Base-by-base conservation (phyloP, 2,329 filamentous ascomycete species). In the Graphilbum ipis-grandicollis region DNA sequence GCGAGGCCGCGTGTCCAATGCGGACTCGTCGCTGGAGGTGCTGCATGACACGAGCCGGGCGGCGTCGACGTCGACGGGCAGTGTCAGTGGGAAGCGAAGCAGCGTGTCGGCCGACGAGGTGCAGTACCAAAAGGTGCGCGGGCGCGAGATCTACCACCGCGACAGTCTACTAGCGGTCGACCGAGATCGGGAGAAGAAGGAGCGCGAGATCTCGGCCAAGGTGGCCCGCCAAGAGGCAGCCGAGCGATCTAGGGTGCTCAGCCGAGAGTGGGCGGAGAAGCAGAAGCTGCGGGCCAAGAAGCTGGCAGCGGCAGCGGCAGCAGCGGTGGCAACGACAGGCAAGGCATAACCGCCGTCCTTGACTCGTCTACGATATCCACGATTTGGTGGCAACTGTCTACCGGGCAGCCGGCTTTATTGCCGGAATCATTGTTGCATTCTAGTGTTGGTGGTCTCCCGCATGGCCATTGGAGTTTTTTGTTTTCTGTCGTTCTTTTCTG, bases 181-280 rank as follows among this genome's bases (percentile, higher is more conserved):
- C 33, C 62, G 63, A 34, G 63, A 70, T 43, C 59, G 59, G 9
- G 71, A 72, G 49, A 65, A 58, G 45, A 59, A 58, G 9, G 66
- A 69, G 41, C 62, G 70, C 25, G 71, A 76, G 45, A 52, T 56
- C 34, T 57, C 60, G 28, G 64, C 71, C 13, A 70, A 65, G 47
- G 47, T 58, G 38, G 71, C 71, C 8, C 59, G 73, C 32, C 65
- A 72, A 46, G 59, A 72, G 46, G 73, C 73, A 19, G 71, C 73
- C 9, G 71, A 77, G 52, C 61, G 67, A 47, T 71, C 69, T 37
- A 62, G 72, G 37, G 58, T 62, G 49, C 61, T 67, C 40, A 70
- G 70, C 44, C 63, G 71, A 25, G 67, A 74, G 46, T 76, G 72
- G 71, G 71, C 71, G 10, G 69, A 74, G 49, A 46, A 42, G 42